Evolutionary conservation across 2,329 filamentous ascomycete genomes (phyloP), one percentile per base, ranked within the genome.

Genomic region (Xylaria sp.): DNA sequence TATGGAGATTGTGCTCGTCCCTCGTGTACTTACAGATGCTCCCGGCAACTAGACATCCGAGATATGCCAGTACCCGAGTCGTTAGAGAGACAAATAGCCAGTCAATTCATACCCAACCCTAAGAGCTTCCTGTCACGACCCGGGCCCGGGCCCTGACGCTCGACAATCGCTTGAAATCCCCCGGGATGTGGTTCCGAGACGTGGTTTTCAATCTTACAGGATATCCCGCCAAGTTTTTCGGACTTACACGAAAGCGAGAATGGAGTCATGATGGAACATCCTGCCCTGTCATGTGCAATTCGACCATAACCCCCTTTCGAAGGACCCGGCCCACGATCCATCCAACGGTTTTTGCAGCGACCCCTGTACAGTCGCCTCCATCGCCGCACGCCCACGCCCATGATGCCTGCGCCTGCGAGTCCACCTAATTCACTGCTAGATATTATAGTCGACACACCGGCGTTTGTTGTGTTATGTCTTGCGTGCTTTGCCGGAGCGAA

Each of bases 1-100:
- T 52, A 52, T 50, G 44, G 49, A 58, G 34, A 52, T 46, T 50
- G 48, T 52, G 46, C 35, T 54, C 23, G 23, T 30, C 23, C 23
- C 23, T 42, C 39, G 52, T 61, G 56, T 63, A 51, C 49, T 35
- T 51, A 59, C 59, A 54, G 56, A 52, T 59, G 52, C 49, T 52
- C 52, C 52, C 53, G 58, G 53, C 50, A 63, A 57, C 50, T 53
- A 52, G 52, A 54, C 54, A 55, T 50, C 56, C 49, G 59, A 61
- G 30, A 56, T 54, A 61, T 61, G 59, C 59, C 49, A 52, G 56
- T 48, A 61, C 44, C 59, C 59, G 57, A 56, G 39, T 48, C 52
- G 8, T 54, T 59, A 50, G 49, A 55, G 42, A 59, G 47, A 52
- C 46, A 42, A 37, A 44, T 49, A 42, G 42, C 30, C 59, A 55